These are phyloP conservation scores for Erythrobasidium hasegawianum DNA, from an alignment of 1,284 basidiomycete genomes.

Conservation along the genomic window DNA sequence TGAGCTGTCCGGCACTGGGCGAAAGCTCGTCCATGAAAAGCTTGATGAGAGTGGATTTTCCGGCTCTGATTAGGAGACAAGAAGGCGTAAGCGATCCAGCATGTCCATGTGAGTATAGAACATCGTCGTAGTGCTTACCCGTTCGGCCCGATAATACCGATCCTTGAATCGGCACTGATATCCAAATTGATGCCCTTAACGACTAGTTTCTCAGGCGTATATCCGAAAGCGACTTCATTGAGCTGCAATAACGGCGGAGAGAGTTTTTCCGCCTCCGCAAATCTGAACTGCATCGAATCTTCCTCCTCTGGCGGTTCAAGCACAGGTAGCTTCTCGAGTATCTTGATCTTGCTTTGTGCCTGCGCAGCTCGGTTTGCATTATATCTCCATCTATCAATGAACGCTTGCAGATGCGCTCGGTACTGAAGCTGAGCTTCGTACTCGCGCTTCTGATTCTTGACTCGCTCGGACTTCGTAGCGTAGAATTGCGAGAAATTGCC, in stretches of 20 bases:
- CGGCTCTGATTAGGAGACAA: too few relatives aligned
- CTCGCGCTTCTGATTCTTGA: conserved; percentile 74
- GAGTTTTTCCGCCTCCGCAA: conserved; percentile 92
- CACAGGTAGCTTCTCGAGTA: conserved; percentile 94
- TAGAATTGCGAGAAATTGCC: conserved; percentile 98
- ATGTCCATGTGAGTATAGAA: too few relatives aligned
- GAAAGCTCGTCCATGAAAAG: conserved; percentile 85
- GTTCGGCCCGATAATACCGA: conserved; percentile 79
- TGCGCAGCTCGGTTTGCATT: conserved; percentile 64
- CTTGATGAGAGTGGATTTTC: conserved; percentile 67
- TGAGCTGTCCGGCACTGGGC: conserved; percentile 75
- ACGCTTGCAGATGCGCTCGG: conserved; percentile 90
- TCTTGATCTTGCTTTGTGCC: conserved; percentile 96
- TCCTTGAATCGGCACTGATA: conserved; percentile 79
- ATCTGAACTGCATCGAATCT: conserved; percentile 83
- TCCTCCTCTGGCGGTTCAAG: conserved; percentile 62
- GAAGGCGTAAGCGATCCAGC: too few relatives aligned
- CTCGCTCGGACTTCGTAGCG: conserved; percentile 93
- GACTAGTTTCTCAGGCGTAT: conserved; percentile 72
- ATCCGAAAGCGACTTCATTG: conserved; percentile 87
- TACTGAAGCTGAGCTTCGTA: conserved; percentile 95
- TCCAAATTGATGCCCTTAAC: conserved; percentile 83
- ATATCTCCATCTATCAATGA: conserved; percentile 87
- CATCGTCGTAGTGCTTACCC: too few relatives aligned
- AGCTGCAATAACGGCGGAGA: conserved; percentile 94